A percentile compares a stretch with the other conserved stretches of the same genome.
phyloP scores from a whole-genome alignment of 2,329 filamentous ascomycete genomes.

The Paracamarosporium sp. region DNA sequence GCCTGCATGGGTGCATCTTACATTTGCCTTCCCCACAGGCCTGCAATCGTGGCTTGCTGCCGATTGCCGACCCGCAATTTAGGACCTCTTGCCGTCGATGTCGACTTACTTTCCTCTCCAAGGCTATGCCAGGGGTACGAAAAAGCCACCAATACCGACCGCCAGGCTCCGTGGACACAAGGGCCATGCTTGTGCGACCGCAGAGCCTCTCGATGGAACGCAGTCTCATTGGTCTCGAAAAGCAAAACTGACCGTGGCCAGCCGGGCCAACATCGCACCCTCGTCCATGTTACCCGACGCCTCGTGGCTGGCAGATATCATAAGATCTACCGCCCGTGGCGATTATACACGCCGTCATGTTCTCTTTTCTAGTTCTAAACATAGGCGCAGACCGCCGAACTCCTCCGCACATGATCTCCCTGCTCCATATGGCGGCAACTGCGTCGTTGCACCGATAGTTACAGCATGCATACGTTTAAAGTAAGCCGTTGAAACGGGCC shows the following conservation, averaged over 20 bases:
- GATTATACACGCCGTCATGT: background rate
- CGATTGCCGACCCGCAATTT: background rate
- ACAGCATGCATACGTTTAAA: slow-evolving; percentile 20
- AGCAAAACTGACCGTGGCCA: slow-evolving; percentile 25
- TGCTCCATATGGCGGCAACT: slow-evolving; percentile 11
- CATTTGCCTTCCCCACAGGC: slow-evolving; percentile 8
- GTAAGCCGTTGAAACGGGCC: background rate
- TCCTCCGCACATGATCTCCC: slow-evolving; percentile 26
- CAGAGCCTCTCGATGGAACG: slow-evolving; percentile 24
- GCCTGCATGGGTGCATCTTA: background rate
- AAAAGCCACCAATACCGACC: slow-evolving; percentile 31
- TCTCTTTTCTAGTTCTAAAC: background rate
- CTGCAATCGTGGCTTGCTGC: slow-evolving; percentile 8
- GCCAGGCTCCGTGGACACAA: slow-evolving; percentile 20
- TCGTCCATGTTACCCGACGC: slow-evolving; percentile 17
- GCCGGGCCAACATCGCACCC: slow-evolving; percentile 14
- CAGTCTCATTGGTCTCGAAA: slow-evolving; percentile 31
- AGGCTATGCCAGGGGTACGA: background rate
- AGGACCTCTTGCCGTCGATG: background rate
- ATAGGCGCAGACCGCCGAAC: slow-evolving; percentile 25
- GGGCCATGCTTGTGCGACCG: slow-evolving; percentile 26
- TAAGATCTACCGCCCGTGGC: slow-evolving; percentile 11
- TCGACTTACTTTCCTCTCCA: slow-evolving; percentile 1
- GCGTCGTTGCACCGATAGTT: slow-evolving; percentile 24
- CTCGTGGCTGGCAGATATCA: slow-evolving; percentile 20